A percentile compares a stretch with the other conserved stretches of the same genome.
phyloP scores from a whole-genome alignment of 2,329 filamentous ascomycete genomes.

The Cercospora nicotianae region DNA sequence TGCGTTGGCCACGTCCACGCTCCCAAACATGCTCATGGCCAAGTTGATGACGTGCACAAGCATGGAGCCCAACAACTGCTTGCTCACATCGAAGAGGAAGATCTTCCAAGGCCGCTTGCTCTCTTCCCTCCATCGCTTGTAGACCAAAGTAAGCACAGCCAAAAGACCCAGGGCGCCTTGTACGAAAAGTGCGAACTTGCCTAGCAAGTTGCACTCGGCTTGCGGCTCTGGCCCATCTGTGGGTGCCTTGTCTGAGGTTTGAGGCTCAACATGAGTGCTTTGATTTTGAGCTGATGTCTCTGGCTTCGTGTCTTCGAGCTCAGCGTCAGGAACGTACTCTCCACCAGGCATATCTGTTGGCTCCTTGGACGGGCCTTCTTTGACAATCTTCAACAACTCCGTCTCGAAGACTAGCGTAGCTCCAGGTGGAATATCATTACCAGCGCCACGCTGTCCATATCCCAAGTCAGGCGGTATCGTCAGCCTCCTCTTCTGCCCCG shows the following conservation, averaged over 20 bases:
- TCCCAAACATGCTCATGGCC: slow-evolving; percentile 94
- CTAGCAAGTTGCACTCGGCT: slow-evolving; percentile 83
- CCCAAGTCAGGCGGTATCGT: slow-evolving; percentile 85
- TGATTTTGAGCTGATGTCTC: not conserved
- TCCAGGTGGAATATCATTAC: slow-evolving; percentile 69
- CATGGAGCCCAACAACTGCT: slow-evolving; percentile 92
- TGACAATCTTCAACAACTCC: slow-evolving; percentile 79
- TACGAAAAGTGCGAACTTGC: slow-evolving; percentile 85
- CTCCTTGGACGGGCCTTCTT: slow-evolving; percentile 37
- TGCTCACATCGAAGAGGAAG: slow-evolving; percentile 96
- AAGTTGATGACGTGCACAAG: slow-evolving; percentile 91
- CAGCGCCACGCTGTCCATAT: slow-evolving; percentile 74
- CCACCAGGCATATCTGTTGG: slow-evolving; percentile 10
- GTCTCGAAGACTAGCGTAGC: slow-evolving; percentile 90
- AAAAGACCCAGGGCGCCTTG: slow-evolving; percentile 82
- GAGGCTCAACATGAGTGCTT: not conserved
- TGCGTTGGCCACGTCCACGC: slow-evolving; percentile 69
- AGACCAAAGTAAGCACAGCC: slow-evolving; percentile 83
- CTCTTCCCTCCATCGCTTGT: slow-evolving; percentile 87
- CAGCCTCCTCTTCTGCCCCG: slow-evolving; percentile 84
- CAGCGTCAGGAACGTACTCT: not conserved
- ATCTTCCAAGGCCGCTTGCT: slow-evolving; percentile 92
- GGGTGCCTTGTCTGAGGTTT: slow-evolving; percentile 16
- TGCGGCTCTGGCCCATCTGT: slow-evolving; percentile 33
- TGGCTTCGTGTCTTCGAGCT: not conserved